A percentile compares a stretch with the other conserved stretches of the same genome.
Conservation (phyloP, 208 protist species). For the Spongospora subterranea region DNA sequence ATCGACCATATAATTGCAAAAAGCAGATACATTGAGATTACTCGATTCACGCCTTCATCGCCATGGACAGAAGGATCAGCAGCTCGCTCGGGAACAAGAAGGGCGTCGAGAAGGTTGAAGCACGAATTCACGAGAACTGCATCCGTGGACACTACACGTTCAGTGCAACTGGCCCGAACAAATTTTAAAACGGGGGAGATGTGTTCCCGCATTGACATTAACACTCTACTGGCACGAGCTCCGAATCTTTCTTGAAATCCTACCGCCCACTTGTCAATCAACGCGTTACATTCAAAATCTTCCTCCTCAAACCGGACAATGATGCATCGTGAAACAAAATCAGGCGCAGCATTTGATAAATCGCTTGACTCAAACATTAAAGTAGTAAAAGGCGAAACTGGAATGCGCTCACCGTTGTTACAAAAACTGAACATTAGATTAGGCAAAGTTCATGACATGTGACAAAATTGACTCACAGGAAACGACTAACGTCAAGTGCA, state of each 20-base stretch:
- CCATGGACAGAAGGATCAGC: neutral
- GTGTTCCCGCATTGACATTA: slow-evolving; percentile 45
- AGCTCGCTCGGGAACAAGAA: slow-evolving; percentile 49
- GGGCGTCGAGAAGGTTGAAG: slow-evolving; percentile 63
- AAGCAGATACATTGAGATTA: slow-evolving; percentile 90
- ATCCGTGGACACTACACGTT: slow-evolving; percentile 77
- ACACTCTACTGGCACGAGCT: neutral
- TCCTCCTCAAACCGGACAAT: slow-evolving; percentile 90
- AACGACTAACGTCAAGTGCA: slow-evolving; percentile 98
- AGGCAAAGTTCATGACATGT: neutral
- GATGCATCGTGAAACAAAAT: slow-evolving; percentile 95
- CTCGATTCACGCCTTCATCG: slow-evolving; percentile 78
- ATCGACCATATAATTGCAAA: slow-evolving; percentile 94
- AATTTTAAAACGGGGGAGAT: slow-evolving; percentile 18
- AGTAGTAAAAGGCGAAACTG: slow-evolving; percentile 88
- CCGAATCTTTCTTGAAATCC: neutral
- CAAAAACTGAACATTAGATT: neutral
- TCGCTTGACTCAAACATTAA: slow-evolving; percentile 99
- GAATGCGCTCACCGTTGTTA: slow-evolving; percentile 95
- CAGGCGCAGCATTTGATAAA: slow-evolving; percentile 93
- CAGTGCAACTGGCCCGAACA: slow-evolving; percentile 60
- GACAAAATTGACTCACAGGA: slow-evolving; percentile 88
- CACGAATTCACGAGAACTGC: slow-evolving; percentile 32
- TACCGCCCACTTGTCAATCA: slow-evolving; percentile 85
- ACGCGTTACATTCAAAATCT: slow-evolving; percentile 82